A percentile compares a stretch with the other conserved stretches of the same genome.
Evolutionary conservation across 768 basidiomycete species (phyloP).

Genomic region (Kwoniella mangroviensis): DNA sequence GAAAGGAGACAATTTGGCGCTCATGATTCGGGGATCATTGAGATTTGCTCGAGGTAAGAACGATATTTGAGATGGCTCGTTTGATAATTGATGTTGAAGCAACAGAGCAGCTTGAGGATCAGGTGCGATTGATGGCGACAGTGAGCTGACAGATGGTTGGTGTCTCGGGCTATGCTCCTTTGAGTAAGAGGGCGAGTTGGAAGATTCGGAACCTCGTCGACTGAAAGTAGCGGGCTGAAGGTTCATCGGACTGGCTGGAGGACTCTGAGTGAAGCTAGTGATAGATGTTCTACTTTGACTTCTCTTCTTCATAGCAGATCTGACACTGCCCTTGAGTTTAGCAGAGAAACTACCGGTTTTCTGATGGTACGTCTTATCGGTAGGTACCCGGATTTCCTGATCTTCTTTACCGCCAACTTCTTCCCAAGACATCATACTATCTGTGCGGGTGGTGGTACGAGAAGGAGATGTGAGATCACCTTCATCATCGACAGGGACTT

Average conservation of each 20-base stretch:
- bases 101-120: slow-evolving; percentile 35
- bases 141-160: slow-evolving; percentile 43
- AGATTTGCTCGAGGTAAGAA: slow-evolving; percentile 73
- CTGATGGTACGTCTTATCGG: slow-evolving; percentile 42
- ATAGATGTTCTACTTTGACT: slow-evolving; percentile 35
- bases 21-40: slow-evolving; percentile 73
- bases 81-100: slow-evolving; percentile 63
- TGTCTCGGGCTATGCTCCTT: slow-evolving; percentile 60
- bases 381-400: slow-evolving; percentile 39
- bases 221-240: slow-evolving; percentile 13
- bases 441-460: slow-evolving; percentile 23
- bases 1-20: slow-evolving; percentile 85
- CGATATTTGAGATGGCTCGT: slow-evolving; percentile 67
- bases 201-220: slow-evolving; percentile 42
- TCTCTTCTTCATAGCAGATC: slow-evolving; percentile 43
- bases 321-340: slow-evolving; percentile 44
- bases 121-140: slow-evolving; percentile 30
- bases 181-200: slow-evolving; percentile 32
- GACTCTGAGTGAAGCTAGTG: slow-evolving; percentile 21
- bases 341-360: slow-evolving; percentile 49
- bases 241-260: slow-evolving; percentile 35
- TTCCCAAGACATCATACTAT: slow-evolving; percentile 54
- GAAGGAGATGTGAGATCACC: slow-evolving; percentile 25
- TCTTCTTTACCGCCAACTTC: slow-evolving; percentile 46
- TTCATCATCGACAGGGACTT: slow-evolving; percentile 19